Conservation (phyloP, 805 yeast genomes). For the Brettanomyces naardenensis region DNA sequence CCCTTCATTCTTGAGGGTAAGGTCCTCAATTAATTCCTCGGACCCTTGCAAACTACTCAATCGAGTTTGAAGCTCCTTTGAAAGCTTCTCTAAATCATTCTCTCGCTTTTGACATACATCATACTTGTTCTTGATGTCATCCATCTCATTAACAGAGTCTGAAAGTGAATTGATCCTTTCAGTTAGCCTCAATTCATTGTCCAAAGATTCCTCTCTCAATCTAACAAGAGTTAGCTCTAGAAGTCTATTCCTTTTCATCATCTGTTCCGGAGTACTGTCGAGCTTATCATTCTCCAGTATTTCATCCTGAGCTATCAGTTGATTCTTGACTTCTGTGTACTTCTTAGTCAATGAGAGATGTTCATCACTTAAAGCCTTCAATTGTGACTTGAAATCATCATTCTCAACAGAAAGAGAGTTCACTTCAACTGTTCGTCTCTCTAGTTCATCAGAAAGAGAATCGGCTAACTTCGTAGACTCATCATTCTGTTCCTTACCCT, state of each 20-base stretch:
- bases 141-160: constrained; percentile 8
- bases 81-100: constrained; percentile 5
- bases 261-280: not conserved
- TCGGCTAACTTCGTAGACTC: not conserved
- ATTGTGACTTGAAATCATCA: constrained; percentile 16
- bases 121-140: constrained; percentile 6
- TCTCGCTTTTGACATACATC: constrained; percentile 2
- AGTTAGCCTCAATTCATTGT: constrained; percentile 21
- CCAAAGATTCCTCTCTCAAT: constrained; percentile 22
- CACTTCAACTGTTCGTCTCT: constrained; percentile 36
- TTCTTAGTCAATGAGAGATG: constrained; percentile 23
- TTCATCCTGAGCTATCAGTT: not conserved
- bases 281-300: constrained; percentile 1
- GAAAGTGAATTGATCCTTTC: constrained; percentile 5
- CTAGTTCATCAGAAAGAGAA: constrained; percentile 14
- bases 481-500: not conserved
- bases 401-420: constrained; percentile 32
- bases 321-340: constrained; percentile 21
- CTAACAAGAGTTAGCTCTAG: constrained; percentile 35
- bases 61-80: constrained; percentile 21
- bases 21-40: constrained; percentile 25
- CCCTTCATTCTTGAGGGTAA: constrained; percentile 29
- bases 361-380: constrained; percentile 20
- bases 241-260: constrained; percentile 26
- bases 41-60: constrained; percentile 23